Evolutionary conservation across 768 basidiomycete genomes (phyloP), one percentile per base, ranked within the genome.

Genomic region (Hypholoma sublateritium): DNA sequence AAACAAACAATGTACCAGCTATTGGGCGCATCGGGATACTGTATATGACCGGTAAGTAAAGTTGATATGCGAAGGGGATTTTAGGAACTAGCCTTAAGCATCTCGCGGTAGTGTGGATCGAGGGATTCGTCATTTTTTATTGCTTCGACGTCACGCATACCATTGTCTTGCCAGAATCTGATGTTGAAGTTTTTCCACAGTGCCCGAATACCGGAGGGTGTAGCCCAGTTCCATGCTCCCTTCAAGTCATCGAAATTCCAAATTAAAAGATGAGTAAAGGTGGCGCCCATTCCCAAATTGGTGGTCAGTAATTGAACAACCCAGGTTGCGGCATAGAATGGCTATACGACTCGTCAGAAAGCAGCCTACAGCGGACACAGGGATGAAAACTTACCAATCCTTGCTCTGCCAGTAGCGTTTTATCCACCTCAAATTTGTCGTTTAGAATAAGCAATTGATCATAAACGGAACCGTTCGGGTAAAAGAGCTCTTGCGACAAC

Each of bases 11-110:
- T 56, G 59, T 83, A 83, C 83, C 84, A 85, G 63, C 78, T 81
- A 69, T 78, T 80, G 0, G 83, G 84, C 3, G 76, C 79, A 64
- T 85, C 83, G 12, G 80, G 70, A 66, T 86, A 86, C 74, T 75
- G 17, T 21, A 24, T 22, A 24, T 7, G 5, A 13, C 19, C 11
- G 22, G 39, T 22, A 56, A 22, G 5, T 17, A 28, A 42, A 44
- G 11, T 44, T 17, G 2, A 25, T 32, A 25, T 16, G 24, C 22
- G 14, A n/a, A 25, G 21, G 21, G 11, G 6, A 42, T n/a, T n/a
- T 28, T 39, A 43, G 5, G 28, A 32, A 52, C 64, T 53, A 25
- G 74, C 79, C 73, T 80, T 80, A 16, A 80, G 69, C 80, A 81
- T 80, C 59, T 80, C 74, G n/a, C 67, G 68, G 59, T 80, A 81